phyloP scores from a whole-genome alignment of 129 eudicot genomes.

The Daucus carota region DNA sequence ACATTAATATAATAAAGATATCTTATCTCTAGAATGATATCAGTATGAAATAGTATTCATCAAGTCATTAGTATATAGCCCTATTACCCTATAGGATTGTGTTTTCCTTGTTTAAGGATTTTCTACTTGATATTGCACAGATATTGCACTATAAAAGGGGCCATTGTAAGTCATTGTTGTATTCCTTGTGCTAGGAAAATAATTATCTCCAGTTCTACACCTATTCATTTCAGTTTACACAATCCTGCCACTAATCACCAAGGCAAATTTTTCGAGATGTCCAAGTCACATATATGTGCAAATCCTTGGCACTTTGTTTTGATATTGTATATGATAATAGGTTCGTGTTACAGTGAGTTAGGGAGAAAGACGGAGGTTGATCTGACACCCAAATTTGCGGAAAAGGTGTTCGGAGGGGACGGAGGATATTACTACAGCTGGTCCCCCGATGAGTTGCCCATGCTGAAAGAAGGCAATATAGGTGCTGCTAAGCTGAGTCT shows the following conservation, averaged over 20 bases:
- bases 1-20: too few species aligned
- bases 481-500: constrained; percentile 70
- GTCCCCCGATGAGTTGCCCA: constrained; percentile 65
- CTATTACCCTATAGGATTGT: too few species aligned
- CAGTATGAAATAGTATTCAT: too few species aligned
- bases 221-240: not conserved
- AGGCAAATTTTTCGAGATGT: not conserved
- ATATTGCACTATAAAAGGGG: not conserved
- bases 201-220: not conserved
- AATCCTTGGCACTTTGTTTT: not conserved
- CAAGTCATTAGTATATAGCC: too few species aligned
- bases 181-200: not conserved
- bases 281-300: not conserved
- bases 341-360: not conserved
- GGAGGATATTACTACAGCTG: constrained; percentile 68
- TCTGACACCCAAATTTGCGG: constrained; percentile 50
- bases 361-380: constrained; percentile 48
- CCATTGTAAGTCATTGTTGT: not conserved
- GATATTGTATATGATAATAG: not conserved
- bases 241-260: not conserved
- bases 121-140: not conserved
- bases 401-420: constrained; percentile 41
- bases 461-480: constrained; percentile 58
- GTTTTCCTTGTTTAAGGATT: not conserved
- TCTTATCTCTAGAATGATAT: too few species aligned